A percentile compares a stretch with the other conserved stretches of the same genome.
phyloP scores from a whole-genome alignment of 768 basidiomycete species.

The Pseudohyphozyma bogoriensis region DNA sequence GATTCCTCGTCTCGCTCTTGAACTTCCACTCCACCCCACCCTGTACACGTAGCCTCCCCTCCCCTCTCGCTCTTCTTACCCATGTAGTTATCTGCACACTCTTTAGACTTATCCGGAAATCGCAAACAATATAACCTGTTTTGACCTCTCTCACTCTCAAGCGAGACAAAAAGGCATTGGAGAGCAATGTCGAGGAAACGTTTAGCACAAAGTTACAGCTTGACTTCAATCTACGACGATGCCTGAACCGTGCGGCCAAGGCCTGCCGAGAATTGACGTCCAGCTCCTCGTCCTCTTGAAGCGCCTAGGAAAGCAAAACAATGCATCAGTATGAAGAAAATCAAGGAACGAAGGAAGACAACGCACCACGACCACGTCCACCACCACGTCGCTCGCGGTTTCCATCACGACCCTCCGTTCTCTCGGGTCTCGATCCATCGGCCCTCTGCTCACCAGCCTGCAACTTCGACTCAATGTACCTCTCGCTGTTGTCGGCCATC shows the following conservation, averaged over 20 bases:
- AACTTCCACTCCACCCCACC: too few relatives aligned
- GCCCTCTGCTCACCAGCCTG: slow-evolving; percentile 17
- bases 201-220: too few relatives aligned
- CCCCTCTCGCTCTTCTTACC: too few relatives aligned
- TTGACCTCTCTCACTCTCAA: too few relatives aligned
- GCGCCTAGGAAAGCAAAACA: not conserved
- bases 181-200: too few relatives aligned
- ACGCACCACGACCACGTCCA: slow-evolving; percentile 1
- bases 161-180: too few relatives aligned
- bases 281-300: not conserved
- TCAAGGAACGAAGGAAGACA: not conserved
- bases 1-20: too few relatives aligned
- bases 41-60: too few relatives aligned
- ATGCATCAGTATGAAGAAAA: not conserved
- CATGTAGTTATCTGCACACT: too few relatives aligned
- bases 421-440: slow-evolving; percentile 12
- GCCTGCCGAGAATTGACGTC: not conserved
- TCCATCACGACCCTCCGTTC: slow-evolving; percentile 3
- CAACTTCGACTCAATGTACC: slow-evolving; percentile 27
- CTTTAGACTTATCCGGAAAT: too few relatives aligned
- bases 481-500: slow-evolving; percentile 88
- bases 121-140: too few relatives aligned
- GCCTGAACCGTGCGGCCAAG: not conserved
- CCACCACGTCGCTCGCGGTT: slow-evolving; percentile 12
- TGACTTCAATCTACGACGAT: not conserved